phyloP scores from a whole-genome alignment of 768 basidiomycete genomes.

The Hericium rajendrae region DNA sequence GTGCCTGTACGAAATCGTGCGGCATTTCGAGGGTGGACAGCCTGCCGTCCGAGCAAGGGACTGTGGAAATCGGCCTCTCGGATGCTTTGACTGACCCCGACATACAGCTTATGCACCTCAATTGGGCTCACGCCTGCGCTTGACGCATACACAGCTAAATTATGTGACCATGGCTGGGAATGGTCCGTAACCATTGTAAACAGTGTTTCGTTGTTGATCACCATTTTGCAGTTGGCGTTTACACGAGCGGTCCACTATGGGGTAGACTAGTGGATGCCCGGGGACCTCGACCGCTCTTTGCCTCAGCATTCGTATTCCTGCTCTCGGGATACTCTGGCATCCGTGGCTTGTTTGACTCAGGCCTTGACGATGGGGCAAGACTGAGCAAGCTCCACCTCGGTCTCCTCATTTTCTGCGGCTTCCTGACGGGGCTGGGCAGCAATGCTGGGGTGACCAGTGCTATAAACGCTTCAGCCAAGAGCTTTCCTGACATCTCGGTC shows the following conservation, averaged over 20 bases:
- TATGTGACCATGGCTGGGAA: slow-evolving; percentile 76
- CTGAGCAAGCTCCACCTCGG: slow-evolving; percentile 34
- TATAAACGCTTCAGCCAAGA: slow-evolving; percentile 76
- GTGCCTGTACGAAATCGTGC: too few species aligned
- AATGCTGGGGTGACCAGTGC: slow-evolving; percentile 62
- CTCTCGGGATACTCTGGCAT: slow-evolving; percentile 72
- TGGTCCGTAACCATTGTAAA: slow-evolving; percentile 31
- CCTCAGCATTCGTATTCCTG: slow-evolving; percentile 47
- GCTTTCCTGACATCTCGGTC: slow-evolving; percentile 65
- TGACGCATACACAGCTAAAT: slow-evolving; percentile 77
- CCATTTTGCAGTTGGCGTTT: slow-evolving; percentile 54
- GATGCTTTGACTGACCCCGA: background rate
- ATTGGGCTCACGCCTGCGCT: slow-evolving; percentile 62
- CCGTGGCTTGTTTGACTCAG: slow-evolving; percentile 51
- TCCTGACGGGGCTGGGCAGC: slow-evolving; percentile 69
- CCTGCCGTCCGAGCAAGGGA: background rate
- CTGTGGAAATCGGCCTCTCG: background rate
- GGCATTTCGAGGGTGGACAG: too few species aligned
- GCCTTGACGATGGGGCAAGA: slow-evolving; percentile 19
- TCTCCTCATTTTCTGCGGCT: slow-evolving; percentile 52
- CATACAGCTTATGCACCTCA: slow-evolving; percentile 75
- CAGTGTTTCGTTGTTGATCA: background rate
- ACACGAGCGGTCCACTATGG: slow-evolving; percentile 66
- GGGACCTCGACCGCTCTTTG: slow-evolving; percentile 63
- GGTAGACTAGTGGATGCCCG: slow-evolving; percentile 67